Evolutionary conservation across 2,329 filamentous ascomycete genomes (phyloP).

Genomic region (Alternaria angustiovoidea): DNA sequence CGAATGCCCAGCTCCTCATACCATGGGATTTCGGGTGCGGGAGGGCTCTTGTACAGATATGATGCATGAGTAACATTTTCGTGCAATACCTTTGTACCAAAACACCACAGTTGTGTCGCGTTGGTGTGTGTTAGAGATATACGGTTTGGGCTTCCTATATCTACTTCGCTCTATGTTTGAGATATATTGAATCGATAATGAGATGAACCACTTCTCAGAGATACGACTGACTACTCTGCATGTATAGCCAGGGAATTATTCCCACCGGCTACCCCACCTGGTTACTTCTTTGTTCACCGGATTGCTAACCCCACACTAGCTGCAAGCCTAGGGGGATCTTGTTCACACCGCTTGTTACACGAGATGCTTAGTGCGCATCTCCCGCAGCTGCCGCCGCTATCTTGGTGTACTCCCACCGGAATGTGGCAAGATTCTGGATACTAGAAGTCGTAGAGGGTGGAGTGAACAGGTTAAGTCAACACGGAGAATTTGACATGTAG

Average conservation of each 20-base stretch:
- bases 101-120: neutral
- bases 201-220: neutral
- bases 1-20: neutral
- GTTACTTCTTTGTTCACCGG: constrained; percentile 7
- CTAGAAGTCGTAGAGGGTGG: constrained; percentile 2
- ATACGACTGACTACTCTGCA: neutral
- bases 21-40: neutral
- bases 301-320: constrained; percentile 3
- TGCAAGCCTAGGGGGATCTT: constrained; percentile 4
- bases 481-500: neutral
- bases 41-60: neutral
- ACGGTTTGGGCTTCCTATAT: neutral
- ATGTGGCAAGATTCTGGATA: constrained; percentile 1
- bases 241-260: neutral
- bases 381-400: constrained; percentile 9
- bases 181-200: neutral
- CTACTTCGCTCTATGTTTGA: neutral
- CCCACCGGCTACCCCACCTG: neutral
- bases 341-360: constrained; percentile 19
- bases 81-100: neutral
- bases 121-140: neutral
- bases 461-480: neutral
- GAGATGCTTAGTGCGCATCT: constrained; percentile 12
- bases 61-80: neutral
- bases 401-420: neutral